These are phyloP conservation scores for Alnus rubra DNA, from an alignment of 306 rosid species.

Conservation along the genomic window DNA sequence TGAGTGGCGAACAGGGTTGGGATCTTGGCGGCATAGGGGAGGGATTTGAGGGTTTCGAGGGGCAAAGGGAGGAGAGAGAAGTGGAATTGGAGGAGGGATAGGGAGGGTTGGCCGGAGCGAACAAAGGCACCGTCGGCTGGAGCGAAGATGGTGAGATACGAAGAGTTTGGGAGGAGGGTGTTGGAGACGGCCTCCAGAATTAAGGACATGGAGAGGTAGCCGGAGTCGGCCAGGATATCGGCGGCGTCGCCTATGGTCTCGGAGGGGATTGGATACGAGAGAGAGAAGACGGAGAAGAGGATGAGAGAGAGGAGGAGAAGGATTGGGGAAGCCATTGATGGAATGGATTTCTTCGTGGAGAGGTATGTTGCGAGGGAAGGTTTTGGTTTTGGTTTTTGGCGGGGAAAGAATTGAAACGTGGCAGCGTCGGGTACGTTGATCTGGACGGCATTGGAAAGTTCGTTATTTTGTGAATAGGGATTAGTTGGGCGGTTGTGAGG, in stretches of 20 bases:
- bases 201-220: slow-evolving; percentile 71
- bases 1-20: slow-evolving; percentile 53
- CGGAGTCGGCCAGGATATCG: slow-evolving; percentile 66
- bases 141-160: slow-evolving; percentile 76
- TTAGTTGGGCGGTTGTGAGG: no score
- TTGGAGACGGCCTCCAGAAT: slow-evolving; percentile 59
- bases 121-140: slow-evolving; percentile 70
- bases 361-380: background rate
- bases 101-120: slow-evolving; percentile 71
- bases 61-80: slow-evolving; percentile 50
- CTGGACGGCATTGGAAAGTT: background rate
- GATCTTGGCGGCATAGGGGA: slow-evolving; percentile 60
- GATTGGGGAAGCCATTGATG: slow-evolving; percentile 60
- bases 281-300: slow-evolving; percentile 31
- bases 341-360: slow-evolving; percentile 1
- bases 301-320: slow-evolving; percentile 12
- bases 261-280: slow-evolving; percentile 44
- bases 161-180: slow-evolving; percentile 42
- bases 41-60: slow-evolving; percentile 48
- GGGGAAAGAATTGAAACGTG: slow-evolving; percentile 16
- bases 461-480: no score
- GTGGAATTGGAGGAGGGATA: slow-evolving; percentile 72
- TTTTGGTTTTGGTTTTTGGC: background rate
- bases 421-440: background rate
- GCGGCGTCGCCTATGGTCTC: slow-evolving; percentile 58